phyloP scores from a whole-genome alignment of 331 rosid genomes.

The Pyrus hybrid region DNA sequence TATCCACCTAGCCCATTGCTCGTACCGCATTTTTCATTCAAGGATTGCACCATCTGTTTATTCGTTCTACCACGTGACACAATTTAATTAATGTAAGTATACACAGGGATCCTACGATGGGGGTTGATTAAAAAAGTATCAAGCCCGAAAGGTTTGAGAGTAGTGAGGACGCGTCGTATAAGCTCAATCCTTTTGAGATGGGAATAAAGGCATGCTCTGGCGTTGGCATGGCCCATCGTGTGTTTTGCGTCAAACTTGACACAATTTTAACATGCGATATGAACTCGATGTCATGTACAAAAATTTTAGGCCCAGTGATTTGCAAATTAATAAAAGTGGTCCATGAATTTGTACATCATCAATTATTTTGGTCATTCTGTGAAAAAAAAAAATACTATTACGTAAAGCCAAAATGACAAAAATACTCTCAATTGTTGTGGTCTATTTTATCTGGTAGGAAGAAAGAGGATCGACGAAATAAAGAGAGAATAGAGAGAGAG shows the following conservation, averaged over 20 bases:
- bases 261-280: too few relatives aligned
- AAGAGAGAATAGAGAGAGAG: too few relatives aligned
- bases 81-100: conserved; percentile 7
- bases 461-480: too few relatives aligned
- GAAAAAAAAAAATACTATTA: too few relatives aligned
- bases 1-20: conserved; percentile 7
- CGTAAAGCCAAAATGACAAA: too few relatives aligned
- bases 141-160: conserved; percentile 3
- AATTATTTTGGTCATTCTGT: too few relatives aligned
- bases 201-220: conserved; percentile 4
- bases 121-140: not conserved
- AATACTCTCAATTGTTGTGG: too few relatives aligned
- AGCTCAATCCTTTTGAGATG: not conserved
- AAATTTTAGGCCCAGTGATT: too few relatives aligned
- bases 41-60: not conserved
- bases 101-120: conserved; percentile 3
- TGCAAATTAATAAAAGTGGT: too few relatives aligned
- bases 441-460: too few relatives aligned
- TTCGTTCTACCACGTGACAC: not conserved
- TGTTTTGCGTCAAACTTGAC: not conserved
- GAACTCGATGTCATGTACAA: too few relatives aligned
- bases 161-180: not conserved
- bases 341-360: too few relatives aligned
- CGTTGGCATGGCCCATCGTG: not conserved
- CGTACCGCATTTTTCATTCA: not conserved